A percentile compares a stretch with the other conserved stretches of the same genome.
Evolutionary conservation across 2,329 filamentous ascomycete genomes (phyloP).

Genomic region (Xenoacremonium recifei): DNA sequence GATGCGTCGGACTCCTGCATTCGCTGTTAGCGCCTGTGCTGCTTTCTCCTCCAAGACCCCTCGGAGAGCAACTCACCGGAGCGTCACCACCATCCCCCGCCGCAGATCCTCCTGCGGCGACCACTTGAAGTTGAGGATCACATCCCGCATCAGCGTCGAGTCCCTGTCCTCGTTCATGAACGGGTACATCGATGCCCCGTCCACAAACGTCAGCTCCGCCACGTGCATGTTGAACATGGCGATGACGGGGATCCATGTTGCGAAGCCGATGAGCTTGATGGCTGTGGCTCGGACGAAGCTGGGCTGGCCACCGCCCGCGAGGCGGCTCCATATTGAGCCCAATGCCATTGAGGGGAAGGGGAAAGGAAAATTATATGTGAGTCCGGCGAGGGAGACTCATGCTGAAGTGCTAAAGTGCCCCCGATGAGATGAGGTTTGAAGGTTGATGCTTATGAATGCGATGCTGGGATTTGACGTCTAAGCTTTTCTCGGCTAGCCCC

Average conservation of each 20-base stretch:
- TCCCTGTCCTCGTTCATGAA: constrained; percentile 68
- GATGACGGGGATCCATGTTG: constrained; percentile 61
- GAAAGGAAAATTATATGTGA: neutral
- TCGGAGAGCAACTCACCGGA: constrained; percentile 55
- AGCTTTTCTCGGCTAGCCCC: constrained; percentile 22
- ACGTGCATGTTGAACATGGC: constrained; percentile 62
- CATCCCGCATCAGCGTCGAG: constrained; percentile 51
- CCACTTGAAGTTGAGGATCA: constrained; percentile 60
- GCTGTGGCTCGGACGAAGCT: constrained; percentile 34
- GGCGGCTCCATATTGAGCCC: constrained; percentile 36
- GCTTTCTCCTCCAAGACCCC: neutral
- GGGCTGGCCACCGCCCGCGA: constrained; percentile 20
- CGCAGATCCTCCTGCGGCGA: constrained; percentile 56
- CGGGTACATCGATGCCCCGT: constrained; percentile 73
- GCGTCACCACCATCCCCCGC: constrained; percentile 73
- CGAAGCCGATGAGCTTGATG: constrained; percentile 50
- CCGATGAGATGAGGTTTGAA: constrained; percentile 2
- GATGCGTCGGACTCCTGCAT: constrained; percentile 66
- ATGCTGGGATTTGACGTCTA: constrained; percentile 8
- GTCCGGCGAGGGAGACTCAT: constrained; percentile 5
- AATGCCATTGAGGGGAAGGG: constrained; percentile 32
- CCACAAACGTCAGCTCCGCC: constrained; percentile 55
- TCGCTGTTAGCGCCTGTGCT: neutral
- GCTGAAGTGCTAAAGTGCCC: too few species aligned
- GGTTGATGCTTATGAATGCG: neutral